A percentile compares a stretch with the other conserved stretches of the same genome.
These are phyloP conservation scores for Funneliformis geosporum DNA, from an alignment of 192 early-diverging fungal genomes.

Conservation along the genomic window DNA sequence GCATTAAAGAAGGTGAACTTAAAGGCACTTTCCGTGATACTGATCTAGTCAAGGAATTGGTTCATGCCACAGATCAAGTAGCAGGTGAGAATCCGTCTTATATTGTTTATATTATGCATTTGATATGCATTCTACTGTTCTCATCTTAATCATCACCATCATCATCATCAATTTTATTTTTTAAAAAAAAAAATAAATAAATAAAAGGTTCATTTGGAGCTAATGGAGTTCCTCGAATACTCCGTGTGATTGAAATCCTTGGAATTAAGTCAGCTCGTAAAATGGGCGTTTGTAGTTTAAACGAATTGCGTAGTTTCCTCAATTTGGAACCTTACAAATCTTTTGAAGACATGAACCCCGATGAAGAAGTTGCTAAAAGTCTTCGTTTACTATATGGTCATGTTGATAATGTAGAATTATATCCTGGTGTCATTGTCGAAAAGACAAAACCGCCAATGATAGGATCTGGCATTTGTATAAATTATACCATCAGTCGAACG, in stretches of 20 bases:
- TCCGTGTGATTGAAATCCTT: slow-evolving; percentile 45
- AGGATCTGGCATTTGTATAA: slow-evolving; percentile 39
- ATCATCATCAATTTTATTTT: too few species aligned
- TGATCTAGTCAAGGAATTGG: background rate
- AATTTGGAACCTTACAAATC: slow-evolving; percentile 38
- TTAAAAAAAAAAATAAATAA: too few species aligned
- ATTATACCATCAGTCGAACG: slow-evolving; percentile 48
- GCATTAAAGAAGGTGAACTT: background rate
- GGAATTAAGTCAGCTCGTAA: slow-evolving; percentile 47
- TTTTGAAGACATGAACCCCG: slow-evolving; percentile 41
- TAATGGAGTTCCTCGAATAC: slow-evolving; percentile 38
- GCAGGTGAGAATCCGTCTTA: background rate
- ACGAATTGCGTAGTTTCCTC: slow-evolving; percentile 48
- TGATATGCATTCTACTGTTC: background rate
- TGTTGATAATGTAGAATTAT: slow-evolving; percentile 49
- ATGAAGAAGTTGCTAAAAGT: slow-evolving; percentile 25
- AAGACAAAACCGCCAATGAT: slow-evolving; percentile 36
- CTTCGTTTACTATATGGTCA: slow-evolving; percentile 46
- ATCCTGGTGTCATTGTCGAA: slow-evolving; percentile 52
- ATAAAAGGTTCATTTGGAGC: slow-evolving; percentile 44
- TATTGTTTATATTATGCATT: background rate
- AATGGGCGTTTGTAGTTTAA: slow-evolving; percentile 50
- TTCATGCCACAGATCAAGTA: background rate
- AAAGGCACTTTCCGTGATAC: background rate
- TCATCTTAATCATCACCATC: too few species aligned